Percentiles rank a stretch among this genome's conserved stretches.
Conservation (phyloP, 1,284 basidiomycete species). For the Stereum hirsutum region DNA sequence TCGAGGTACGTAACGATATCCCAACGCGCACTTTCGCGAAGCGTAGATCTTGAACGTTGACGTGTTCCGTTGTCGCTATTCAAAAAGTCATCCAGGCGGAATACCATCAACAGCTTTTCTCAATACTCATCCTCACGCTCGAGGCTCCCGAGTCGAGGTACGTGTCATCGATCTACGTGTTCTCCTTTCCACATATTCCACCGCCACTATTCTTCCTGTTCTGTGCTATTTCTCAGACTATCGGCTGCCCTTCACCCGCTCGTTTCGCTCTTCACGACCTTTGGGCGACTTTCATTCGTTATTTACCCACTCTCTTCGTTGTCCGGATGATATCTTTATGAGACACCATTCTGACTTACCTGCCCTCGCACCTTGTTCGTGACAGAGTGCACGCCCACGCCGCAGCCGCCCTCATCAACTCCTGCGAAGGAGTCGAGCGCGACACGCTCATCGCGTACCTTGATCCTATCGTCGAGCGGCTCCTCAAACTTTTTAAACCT, state of each 20-base stretch:
- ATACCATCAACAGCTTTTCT: constrained; percentile 60
- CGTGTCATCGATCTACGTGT: constrained; percentile 34
- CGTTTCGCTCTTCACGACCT: too few relatives aligned
- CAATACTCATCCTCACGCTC: constrained; percentile 62
- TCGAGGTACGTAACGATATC: constrained; percentile 42
- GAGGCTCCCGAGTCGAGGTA: constrained; percentile 72
- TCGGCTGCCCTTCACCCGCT: too few relatives aligned
- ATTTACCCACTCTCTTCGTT: too few relatives aligned
- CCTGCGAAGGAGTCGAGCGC: constrained; percentile 76
- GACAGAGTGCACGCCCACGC: constrained; percentile 76
- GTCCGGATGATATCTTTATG: too few relatives aligned
- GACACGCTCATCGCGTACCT: constrained; percentile 67
- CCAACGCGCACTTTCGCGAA: background rate
- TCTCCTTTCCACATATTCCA: constrained; percentile 1
- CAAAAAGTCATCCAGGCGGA: constrained; percentile 70
- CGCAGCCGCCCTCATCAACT: constrained; percentile 81
- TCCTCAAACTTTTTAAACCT: constrained; percentile 57
- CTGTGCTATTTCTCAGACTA: too few relatives aligned
- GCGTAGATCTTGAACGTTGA: background rate
- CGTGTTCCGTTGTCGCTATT: background rate
- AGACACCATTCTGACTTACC: too few relatives aligned
- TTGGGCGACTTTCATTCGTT: too few relatives aligned
- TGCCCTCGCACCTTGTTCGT: too few relatives aligned
- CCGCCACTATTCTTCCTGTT: too few relatives aligned
- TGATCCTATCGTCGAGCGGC: constrained; percentile 65